A percentile compares a stretch with the other conserved stretches of the same genome.
Evolutionary conservation across 75 land plant genomes (phyloP).

Genomic region (Ceratopteris richardii): DNA sequence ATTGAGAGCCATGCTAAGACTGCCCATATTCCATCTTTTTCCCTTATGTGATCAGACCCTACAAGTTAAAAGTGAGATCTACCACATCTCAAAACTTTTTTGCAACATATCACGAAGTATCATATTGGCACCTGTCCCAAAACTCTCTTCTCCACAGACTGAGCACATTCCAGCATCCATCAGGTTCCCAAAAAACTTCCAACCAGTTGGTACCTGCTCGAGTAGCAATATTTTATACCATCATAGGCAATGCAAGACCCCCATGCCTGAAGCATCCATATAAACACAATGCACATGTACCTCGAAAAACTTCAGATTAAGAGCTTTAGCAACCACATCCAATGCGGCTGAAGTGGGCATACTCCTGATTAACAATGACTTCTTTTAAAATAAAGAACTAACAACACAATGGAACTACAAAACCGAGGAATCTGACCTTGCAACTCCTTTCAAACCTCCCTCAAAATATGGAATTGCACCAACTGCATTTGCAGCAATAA

Average conservation of each 20-base stretch:
- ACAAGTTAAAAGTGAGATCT: conserved; percentile 4
- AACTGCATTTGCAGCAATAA: conserved; percentile 99
- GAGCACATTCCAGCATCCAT: conserved; percentile 98
- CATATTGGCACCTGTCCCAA: conserved; percentile 72
- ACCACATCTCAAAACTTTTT: too few relatives aligned
- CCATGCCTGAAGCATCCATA: too few relatives aligned
- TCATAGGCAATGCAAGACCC: conserved; percentile 1
- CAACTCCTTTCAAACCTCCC: conserved; percentile 96
- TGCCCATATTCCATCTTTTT: conserved; percentile 99
- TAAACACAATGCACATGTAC: conserved; percentile 32
- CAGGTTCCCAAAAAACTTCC: conserved; percentile 97
- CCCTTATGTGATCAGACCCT: conserved; percentile 99
- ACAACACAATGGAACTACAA: neutral
- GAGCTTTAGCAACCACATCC: conserved; percentile 83
- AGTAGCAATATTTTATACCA: neutral
- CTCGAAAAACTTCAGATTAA: conserved; percentile 89
- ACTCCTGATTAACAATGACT: conserved; percentile 46
- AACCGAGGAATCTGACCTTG: conserved; percentile 46
- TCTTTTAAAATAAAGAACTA: neutral
- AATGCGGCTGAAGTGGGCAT: conserved; percentile 99
- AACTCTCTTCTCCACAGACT: conserved; percentile 99
- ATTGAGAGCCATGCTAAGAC: conserved; percentile 99
- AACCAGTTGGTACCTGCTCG: conserved; percentile 89
- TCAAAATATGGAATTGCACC: conserved; percentile 86
- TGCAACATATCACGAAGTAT: neutral